phyloP scores from a whole-genome alignment of 2,329 filamentous ascomycete species.

The Arthroderma sp. region DNA sequence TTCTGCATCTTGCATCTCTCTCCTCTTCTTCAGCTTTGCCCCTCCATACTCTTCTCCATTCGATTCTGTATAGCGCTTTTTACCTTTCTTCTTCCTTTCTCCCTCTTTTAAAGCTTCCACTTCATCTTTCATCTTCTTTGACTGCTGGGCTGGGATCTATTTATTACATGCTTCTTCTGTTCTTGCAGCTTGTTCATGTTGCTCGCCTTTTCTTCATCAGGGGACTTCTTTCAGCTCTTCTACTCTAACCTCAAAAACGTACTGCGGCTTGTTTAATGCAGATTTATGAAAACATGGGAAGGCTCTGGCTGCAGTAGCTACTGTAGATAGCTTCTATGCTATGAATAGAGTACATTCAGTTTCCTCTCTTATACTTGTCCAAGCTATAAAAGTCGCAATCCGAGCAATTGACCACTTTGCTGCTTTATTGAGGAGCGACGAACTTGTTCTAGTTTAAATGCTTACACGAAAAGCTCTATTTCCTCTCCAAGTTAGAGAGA shows the following conservation, averaged over 20 bases:
- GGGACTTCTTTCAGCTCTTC: not conserved
- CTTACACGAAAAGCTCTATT: too few species aligned
- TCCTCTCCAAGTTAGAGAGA: too few species aligned
- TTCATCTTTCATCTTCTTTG: not conserved
- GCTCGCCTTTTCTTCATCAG: not conserved
- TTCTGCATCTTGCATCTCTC: slow-evolving; percentile 2
- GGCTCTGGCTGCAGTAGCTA: not conserved
- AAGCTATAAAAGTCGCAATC: too few species aligned
- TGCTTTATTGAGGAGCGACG: too few species aligned
- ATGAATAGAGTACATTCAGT: not conserved
- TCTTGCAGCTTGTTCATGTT: not conserved
- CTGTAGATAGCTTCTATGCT: not conserved
- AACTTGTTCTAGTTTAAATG: too few species aligned
- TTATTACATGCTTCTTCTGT: not conserved
- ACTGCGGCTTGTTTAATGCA: not conserved
- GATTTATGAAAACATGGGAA: not conserved
- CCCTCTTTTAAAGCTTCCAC: not conserved
- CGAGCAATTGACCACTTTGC: too few species aligned
- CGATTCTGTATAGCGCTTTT: not conserved
- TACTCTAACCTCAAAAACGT: not conserved
- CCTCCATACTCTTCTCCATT: not conserved
- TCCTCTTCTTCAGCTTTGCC: not conserved
- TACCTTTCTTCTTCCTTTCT: not conserved
- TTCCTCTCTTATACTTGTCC: not conserved
- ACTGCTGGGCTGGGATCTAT: not conserved